Base-by-base conservation (phyloP, 441 rosid genomes). In the Daphne laureola region DNA sequence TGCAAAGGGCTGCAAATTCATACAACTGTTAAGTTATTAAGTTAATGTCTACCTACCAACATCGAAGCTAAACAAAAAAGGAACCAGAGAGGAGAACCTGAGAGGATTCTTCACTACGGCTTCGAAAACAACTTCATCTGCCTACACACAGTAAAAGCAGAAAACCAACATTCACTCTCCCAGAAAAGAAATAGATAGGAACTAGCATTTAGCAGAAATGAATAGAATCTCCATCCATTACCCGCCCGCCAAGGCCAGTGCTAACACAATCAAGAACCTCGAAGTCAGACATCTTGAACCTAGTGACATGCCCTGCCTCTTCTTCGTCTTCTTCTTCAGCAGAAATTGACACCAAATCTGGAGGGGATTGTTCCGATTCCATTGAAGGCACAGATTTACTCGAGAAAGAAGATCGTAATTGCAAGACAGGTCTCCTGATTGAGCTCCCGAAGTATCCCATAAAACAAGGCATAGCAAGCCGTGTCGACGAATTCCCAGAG, bases 161-260 rank as follows among this genome's bases (percentile, higher is more conserved):
- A 43, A 2, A 48, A 31, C 38, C 38, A 26, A 46, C 12, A 3
- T 36, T 11, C 38, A 27, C 21, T 8, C 41, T 4, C 18, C 14
- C 23, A 44, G 17, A 35, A 14, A 21, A 21, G 25, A 21, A 2
- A 21, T 21, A 21, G 3, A 15, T 16, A 17, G 12, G 14, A 17
- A 51, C 4, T 15, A 16, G 14, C 41, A 35, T 40, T 49, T 2
- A 23, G 42, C 5, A 47, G 26, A 17, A 27, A 25, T 9, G 25
- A 17, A 14, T 17, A 36, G 35, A 18, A 42, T 43, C 44, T 23
- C 44, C 72, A 49, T 31, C 38, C 38, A 31, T 31, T 83, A 89
- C 98, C 90, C 90, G 67, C 15, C 96, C 96, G 8, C 87, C 82
- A 65, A 89, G 92, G 67, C 98, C 98, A 45, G 74, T 51, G 62